Conservation (phyloP, 805 yeast genomes). For the Candida pseudofarinosa region DNA sequence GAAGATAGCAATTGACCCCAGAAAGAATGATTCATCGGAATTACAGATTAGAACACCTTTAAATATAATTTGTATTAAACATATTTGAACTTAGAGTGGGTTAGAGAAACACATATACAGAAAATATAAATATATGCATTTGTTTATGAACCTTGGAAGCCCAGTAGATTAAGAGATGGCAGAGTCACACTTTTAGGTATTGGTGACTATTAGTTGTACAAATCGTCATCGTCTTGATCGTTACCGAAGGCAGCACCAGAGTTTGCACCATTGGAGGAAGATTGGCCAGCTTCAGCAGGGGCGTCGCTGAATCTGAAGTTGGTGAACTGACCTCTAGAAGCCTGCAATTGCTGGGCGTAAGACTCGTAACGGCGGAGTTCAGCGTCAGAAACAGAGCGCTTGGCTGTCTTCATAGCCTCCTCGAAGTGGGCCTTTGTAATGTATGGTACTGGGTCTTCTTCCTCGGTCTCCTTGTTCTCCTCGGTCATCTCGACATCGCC, state of each 20-base stretch:
- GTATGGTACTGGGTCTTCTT: slow-evolving; percentile 92
- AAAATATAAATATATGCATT: background rate
- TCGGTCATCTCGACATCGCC: slow-evolving; percentile 51
- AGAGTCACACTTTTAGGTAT: background rate
- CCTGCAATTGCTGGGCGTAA: slow-evolving; percentile 92
- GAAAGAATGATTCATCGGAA: background rate
- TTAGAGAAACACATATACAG: background rate
- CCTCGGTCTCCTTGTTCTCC: slow-evolving; percentile 52
- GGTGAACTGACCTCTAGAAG: slow-evolving; percentile 92
- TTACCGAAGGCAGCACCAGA: slow-evolving; percentile 45
- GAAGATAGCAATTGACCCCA: background rate
- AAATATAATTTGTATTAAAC: background rate
- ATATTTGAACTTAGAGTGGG: background rate
- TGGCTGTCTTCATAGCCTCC: slow-evolving; percentile 99
- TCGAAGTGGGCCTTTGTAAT: slow-evolving; percentile 92
- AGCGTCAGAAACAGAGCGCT: slow-evolving; percentile 94
- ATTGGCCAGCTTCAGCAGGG: slow-evolving; percentile 20
- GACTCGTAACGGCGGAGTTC: slow-evolving; percentile 99
- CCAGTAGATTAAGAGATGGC: background rate
- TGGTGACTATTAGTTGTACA: slow-evolving; percentile 40
- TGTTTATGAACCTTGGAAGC: background rate
- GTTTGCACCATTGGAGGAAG: slow-evolving; percentile 10
- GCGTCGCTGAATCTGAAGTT: slow-evolving; percentile 78
- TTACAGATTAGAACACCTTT: background rate
- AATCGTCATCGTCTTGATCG: slow-evolving; percentile 58